Evolutionary conservation across 2,329 filamentous ascomycete genomes (phyloP).

Genomic region (Fusarium sp.): DNA sequence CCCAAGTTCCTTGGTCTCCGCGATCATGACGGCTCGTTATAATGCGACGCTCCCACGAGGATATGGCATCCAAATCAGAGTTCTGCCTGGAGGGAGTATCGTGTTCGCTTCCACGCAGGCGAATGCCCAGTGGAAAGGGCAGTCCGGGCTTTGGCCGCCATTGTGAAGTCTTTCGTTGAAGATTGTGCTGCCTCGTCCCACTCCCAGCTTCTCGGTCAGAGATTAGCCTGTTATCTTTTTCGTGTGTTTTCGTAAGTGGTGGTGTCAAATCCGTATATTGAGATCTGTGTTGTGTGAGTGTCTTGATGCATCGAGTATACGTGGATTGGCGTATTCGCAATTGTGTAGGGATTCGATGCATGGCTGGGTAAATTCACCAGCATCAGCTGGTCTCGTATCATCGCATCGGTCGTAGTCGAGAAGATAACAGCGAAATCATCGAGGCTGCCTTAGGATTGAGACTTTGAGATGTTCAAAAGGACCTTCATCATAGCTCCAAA

Average conservation of each 20-base stretch:
- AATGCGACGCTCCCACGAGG: constrained; percentile 38
- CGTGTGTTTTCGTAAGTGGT: constrained; percentile 10
- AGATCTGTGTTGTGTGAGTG: constrained; percentile 8
- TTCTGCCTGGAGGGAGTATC: background rate
- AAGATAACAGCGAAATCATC: constrained; percentile 7
- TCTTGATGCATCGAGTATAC: constrained; percentile 12
- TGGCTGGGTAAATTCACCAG: constrained; percentile 43
- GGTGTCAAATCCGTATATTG: constrained; percentile 34
- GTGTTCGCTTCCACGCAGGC: background rate
- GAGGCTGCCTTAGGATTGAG: background rate
- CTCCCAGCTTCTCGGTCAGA: constrained; percentile 11
- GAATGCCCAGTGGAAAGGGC: constrained; percentile 22
- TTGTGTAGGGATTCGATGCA: constrained; percentile 45
- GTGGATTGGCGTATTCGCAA: constrained; percentile 26
- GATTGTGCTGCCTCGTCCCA: constrained; percentile 6
- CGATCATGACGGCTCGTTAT: constrained; percentile 32
- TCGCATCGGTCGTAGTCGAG: constrained; percentile 32
- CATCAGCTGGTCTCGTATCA: constrained; percentile 35
- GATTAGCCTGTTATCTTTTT: constrained; percentile 5
- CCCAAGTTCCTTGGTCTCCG: constrained; percentile 46
- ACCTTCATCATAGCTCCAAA: constrained; percentile 8
- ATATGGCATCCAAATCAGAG: constrained; percentile 18
- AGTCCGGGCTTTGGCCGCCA: constrained; percentile 24
- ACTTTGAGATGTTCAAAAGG: background rate
- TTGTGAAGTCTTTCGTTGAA: constrained; percentile 29